Conservation (phyloP, 345 rosid species). For the Dipteronia sinensis region DNA sequence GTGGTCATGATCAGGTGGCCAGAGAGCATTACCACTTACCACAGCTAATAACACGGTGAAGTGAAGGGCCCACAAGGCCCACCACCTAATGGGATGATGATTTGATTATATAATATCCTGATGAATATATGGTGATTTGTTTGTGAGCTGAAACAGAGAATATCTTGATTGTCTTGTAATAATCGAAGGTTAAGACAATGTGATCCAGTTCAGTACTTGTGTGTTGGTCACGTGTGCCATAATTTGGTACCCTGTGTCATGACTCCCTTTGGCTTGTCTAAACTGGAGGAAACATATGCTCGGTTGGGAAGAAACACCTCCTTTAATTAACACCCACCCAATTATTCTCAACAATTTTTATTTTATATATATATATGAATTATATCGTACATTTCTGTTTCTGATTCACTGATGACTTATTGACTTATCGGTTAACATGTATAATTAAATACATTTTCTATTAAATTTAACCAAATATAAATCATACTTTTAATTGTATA, state of each 20-base stretch:
- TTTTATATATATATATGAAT: too few relatives aligned
- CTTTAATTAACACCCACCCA: not conserved
- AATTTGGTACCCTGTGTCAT: not conserved
- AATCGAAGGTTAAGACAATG: not conserved
- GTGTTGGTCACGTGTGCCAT: not conserved
- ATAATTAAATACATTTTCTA: too few relatives aligned
- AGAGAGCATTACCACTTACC: not conserved
- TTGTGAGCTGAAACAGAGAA: too few relatives aligned
- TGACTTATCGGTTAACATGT: too few relatives aligned
- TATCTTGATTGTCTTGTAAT: not conserved
- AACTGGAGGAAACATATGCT: constrained; percentile 45
- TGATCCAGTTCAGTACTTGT: not conserved
- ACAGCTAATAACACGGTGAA: not conserved
- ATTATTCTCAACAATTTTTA: not conserved
- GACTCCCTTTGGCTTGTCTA: constrained; percentile 28
- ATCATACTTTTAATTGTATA: too few relatives aligned
- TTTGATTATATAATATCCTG: not conserved
- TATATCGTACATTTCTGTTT: too few relatives aligned
- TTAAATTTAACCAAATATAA: too few relatives aligned
- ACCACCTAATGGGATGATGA: not conserved
- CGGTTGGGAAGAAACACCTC: constrained; percentile 51
- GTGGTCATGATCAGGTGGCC: not conserved
- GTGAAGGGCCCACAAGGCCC: not conserved
- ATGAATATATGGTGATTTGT: not conserved
- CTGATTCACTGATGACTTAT: too few relatives aligned